Conservation (phyloP, 768 basidiomycete species). For the Zangia roseola region DNA sequence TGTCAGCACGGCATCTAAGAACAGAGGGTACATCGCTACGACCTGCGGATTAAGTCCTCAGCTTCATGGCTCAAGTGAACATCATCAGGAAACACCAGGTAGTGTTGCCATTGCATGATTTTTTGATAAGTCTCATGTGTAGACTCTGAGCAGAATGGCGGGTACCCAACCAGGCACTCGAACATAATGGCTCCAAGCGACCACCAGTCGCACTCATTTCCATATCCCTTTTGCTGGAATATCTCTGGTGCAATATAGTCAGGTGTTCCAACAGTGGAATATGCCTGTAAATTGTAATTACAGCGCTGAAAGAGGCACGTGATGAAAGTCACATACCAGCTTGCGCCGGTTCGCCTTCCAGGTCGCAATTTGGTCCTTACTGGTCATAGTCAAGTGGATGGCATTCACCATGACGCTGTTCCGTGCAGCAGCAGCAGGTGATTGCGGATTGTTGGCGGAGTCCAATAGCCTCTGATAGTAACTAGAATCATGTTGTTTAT, state of each 20-base stretch:
- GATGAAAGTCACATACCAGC: slow-evolving; percentile 53
- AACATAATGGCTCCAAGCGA: slow-evolving; percentile 98
- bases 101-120: slow-evolving; percentile 91
- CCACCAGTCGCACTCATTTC: slow-evolving; percentile 99
- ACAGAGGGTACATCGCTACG: slow-evolving; percentile 15
- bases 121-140: slow-evolving; percentile 98
- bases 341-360: slow-evolving; percentile 99
- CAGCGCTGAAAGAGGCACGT: background rate
- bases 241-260: slow-evolving; percentile 98
- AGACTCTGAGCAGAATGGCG: slow-evolving; percentile 93
- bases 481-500: slow-evolving; percentile 94
- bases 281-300: slow-evolving; percentile 58
- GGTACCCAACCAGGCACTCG: slow-evolving; percentile 95
- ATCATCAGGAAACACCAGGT: slow-evolving; percentile 89
- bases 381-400: slow-evolving; percentile 94
- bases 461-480: slow-evolving; percentile 93
- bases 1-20: slow-evolving; percentile 4
- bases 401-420: slow-evolving; percentile 98
- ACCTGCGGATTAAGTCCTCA: slow-evolving; percentile 86
- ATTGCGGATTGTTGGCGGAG: slow-evolving; percentile 46
- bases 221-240: slow-evolving; percentile 95
- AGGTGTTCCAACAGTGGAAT: slow-evolving; percentile 96
- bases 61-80: slow-evolving; percentile 90
- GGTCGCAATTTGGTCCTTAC: slow-evolving; percentile 91
- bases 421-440: slow-evolving; percentile 51